Evolutionary conservation across 2,329 filamentous ascomycete species (phyloP), one percentile per base, ranked within the genome.

Genomic region (Cordyceps sp.): DNA sequence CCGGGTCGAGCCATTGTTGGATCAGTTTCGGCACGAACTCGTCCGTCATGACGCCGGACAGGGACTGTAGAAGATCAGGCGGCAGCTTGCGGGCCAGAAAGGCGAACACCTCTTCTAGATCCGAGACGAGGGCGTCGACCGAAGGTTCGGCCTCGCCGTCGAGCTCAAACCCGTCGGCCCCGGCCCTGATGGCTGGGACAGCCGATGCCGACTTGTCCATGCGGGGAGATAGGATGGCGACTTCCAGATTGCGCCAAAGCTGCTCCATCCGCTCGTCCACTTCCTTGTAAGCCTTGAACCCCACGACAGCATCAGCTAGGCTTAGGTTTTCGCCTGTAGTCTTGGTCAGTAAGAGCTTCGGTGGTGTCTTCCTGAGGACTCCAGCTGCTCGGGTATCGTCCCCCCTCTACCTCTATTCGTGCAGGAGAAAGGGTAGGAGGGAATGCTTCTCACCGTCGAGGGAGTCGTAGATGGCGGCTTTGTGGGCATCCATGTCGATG

Each of bases 21-120:
- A 84, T 76, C 10, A 94, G 62, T 16, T 71, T 69, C 6, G 71
- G 64, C 8, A 77, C 66, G 9, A 93, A 54, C 25, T 69, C 63
- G 0, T 75, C 74, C 50, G 93, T 69, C 49, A 94, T 69, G 8
- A 71, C 66, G 10, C 66, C 60, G 1, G 80, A 79, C 2, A 94
- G 57, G 1, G 70, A 62, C 29, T 62, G 56, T 2, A 74, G 50
- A 6, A 78, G 56, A 20, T 72, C 63, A 9, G 55, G 35, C 1
- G 73, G 71, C 1, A 78, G 50, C 26, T 57, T 58, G 14, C 57
- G 46, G 4, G 64, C 57, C 2, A 78, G 49, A 42, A 70, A 76
- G 2, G 47, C 43, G 30, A 76, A 57, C 1, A 70, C 46, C 4
- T 47, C 53, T 36, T 63, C 57, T 5, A 78, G 49, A 38, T 78